These are phyloP conservation scores for Lycium barbarum DNA, from an alignment of 257 asterid species.

Conservation along the genomic window DNA sequence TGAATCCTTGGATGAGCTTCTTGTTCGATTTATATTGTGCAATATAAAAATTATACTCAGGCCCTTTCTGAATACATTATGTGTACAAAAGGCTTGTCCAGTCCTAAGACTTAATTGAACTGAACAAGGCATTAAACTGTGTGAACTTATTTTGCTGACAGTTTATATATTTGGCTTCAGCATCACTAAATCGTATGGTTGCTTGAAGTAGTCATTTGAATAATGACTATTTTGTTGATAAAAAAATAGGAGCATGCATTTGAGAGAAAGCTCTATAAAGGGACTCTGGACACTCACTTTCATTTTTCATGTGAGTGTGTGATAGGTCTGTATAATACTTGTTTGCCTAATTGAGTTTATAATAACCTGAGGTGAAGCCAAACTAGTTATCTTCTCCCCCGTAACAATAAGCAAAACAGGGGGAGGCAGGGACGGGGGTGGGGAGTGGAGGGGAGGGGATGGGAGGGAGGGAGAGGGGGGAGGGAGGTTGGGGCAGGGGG, in stretches of 20 bases:
- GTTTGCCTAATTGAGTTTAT: not conserved
- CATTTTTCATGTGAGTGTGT: not conserved
- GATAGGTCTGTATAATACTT: not conserved
- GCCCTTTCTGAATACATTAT: not conserved
- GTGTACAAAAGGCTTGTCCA: not conserved
- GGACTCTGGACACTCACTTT: not conserved
- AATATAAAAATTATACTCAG: not conserved
- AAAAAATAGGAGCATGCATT: not conserved
- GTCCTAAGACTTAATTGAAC: constrained; percentile 14
- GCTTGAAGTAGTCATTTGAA: not conserved
- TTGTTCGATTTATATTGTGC: constrained; percentile 8
- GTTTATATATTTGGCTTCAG: not conserved
- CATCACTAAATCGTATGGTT: not conserved
- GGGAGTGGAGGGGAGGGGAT: no score
- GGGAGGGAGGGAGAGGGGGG: no score
- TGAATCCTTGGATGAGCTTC: constrained; percentile 7
- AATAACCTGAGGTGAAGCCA: not conserved
- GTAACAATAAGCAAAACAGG: not conserved
- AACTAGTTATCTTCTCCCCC: not conserved
- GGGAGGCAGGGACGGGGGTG: not conserved
- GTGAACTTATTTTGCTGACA: constrained; percentile 17
- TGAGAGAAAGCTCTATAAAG: not conserved
- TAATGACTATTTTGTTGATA: not conserved
- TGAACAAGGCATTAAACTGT: constrained; percentile 22
- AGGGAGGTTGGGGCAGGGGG: no score